Base-by-base conservation (phyloP, 495 filamentous ascomycete genomes). In the Talaromyces thailandensis region DNA sequence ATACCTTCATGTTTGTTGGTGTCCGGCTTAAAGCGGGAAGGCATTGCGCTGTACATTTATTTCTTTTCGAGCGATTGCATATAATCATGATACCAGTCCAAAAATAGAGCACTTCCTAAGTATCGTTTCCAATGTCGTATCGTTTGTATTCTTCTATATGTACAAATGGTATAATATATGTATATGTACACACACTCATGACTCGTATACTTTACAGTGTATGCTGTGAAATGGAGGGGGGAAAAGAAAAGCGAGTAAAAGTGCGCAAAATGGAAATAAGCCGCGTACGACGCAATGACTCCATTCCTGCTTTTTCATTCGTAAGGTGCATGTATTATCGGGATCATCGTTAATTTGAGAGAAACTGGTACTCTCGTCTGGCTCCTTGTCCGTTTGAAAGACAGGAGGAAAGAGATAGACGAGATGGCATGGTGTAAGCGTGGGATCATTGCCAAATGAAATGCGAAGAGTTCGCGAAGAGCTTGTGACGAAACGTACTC, bases 151-250 rank as follows among this genome's bases (percentile, higher is more conserved):
- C 11, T 16, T 51, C 43, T 50, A 29, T 61, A 61, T 61, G 59
- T 61, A 61, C 59, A 61, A 31, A 23, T 51, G 28, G 12, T 31
- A 29, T 51, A 52, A 35, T 29, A 61, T 50, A 57, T 57, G 18
- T 57, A n/a, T 50, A 61, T 52, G 26, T 52, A 52, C 59, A 52
- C 59, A 31, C 57, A 25, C 35, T 61, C 59, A 31, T 57, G 29
- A 35, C 59, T 61, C 59, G 43, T 61, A 61, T 61, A 31, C 59
- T 61, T 28, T 61, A 61, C 59, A 61, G 59, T 61, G 40, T 51
- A 61, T 61, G 45, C 28, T 16, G 35, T 32, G 9, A 52, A 51
- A 61, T 35, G 7, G 2, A 28, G 45, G 25, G 23, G 5, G 25
- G 28, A 0, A n/a, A 32, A 23, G 18, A 12, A 35, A 35, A 31